Percentiles rank a stretch among this genome's conserved stretches.
Evolutionary conservation across 2,329 filamentous ascomycete species (phyloP).

Genomic region (Pseudocercospora musae): DNA sequence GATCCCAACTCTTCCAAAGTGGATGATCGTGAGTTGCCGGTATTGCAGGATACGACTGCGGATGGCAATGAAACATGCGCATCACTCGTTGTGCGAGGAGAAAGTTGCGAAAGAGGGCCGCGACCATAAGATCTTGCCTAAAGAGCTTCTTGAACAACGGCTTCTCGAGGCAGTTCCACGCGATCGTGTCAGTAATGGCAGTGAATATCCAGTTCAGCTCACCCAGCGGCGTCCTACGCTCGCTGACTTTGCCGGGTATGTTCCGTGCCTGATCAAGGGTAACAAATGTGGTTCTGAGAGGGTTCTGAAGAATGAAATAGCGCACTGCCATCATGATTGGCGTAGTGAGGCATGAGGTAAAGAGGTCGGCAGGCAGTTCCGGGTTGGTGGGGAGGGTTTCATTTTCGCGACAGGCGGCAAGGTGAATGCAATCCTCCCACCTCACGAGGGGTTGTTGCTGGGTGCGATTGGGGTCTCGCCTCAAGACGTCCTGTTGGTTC

Average conservation of each 20-base stretch:
- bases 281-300: slow-evolving; percentile 57
- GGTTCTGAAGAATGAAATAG: slow-evolving; percentile 94
- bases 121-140: slow-evolving; percentile 97
- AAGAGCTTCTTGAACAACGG: slow-evolving; percentile 95
- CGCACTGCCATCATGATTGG: slow-evolving; percentile 96
- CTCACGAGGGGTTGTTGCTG: slow-evolving; percentile 43
- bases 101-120: slow-evolving; percentile 93
- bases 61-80: slow-evolving; percentile 93
- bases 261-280: slow-evolving; percentile 80
- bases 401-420: slow-evolving; percentile 85
- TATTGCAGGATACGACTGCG: slow-evolving; percentile 85
- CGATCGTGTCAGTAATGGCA: slow-evolving; percentile 96
- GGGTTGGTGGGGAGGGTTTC: slow-evolving; percentile 96
- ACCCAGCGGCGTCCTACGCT: slow-evolving; percentile 86
- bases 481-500: slow-evolving; percentile 74
- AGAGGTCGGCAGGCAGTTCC: slow-evolving; percentile 86
- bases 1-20: slow-evolving; percentile 95
- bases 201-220: slow-evolving; percentile 99
- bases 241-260: slow-evolving; percentile 86
- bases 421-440: slow-evolving; percentile 84
- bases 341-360: slow-evolving; percentile 92
- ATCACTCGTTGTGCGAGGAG: slow-evolving; percentile 92
- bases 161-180: slow-evolving; percentile 90
- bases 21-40: slow-evolving; percentile 93
- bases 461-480: slow-evolving; percentile 60